Evolutionary conservation across 805 yeast species (phyloP), one percentile per base, ranked within the genome.

Genomic region (Ogataea polymorpha): DNA sequence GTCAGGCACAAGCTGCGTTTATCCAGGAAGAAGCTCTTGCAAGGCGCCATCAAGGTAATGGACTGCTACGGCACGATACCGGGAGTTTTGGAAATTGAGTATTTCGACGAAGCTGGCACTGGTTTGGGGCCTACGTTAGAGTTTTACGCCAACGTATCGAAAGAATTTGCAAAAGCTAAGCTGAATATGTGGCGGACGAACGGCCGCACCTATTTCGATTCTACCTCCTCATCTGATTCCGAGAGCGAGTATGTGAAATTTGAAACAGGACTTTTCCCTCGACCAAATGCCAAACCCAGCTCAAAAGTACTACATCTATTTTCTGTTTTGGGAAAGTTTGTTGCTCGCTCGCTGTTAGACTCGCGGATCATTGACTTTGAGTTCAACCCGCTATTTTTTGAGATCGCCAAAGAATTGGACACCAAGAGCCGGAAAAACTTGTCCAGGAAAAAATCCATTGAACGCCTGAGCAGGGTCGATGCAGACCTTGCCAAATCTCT

Each of bases 101-200:
- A 85, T 54, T 79, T 74, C 48, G 89, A 83, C 49, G 99, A 91
- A 59, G 96, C 75, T 6, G 99, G 98, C n/a, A 82, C 96, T 0
- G 99, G 99, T 0, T 66, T 89, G 32, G 99, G 99, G 0, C 99
- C 99, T 3, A 91, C 99, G 0, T 68, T 90, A 48, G 99, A 91
- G 62, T 91, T 93, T 56, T 91, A 88, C 56, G 80, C 97, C 0
- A 68, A 72, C 12, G 88, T 86, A 2, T 88, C 96, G 0, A 77
- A 71, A 42, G 89, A 82, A 48, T 88, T 91, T 58, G 67, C 83
- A 1, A 71, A 67, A 49, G 72, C 70, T 37, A 70, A 70, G 20
- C 62, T 82, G 34, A 63, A 62, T 7, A 67, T 93, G 67, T 91
- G 98, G 98, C 72, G 95, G 50, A 64, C 58, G 28, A 40, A 30